Evolutionary conservation across 805 yeast species (phyloP).

Genomic region (Komagataella phaffii): DNA sequence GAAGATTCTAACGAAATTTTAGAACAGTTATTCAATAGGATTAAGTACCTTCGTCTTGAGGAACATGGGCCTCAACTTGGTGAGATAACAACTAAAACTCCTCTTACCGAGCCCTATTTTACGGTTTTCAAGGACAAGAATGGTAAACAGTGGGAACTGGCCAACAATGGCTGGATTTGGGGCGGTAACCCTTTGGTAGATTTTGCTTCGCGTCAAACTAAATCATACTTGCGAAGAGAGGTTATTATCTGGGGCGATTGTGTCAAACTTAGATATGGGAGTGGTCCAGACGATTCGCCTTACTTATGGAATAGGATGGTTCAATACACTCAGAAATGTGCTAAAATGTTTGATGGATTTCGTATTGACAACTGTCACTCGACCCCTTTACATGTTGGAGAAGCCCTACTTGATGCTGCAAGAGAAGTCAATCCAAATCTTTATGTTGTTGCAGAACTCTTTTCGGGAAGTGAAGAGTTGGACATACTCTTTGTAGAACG

Average conservation of each 20-base stretch:
- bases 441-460: constrained; percentile 88
- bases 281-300: constrained; percentile 70
- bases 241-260: constrained; percentile 98
- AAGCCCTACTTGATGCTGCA: constrained; percentile 76
- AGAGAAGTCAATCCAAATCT: constrained; percentile 73
- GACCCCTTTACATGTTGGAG: constrained; percentile 92
- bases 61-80: constrained; percentile 76
- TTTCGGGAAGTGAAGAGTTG: constrained; percentile 83
- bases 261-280: constrained; percentile 82
- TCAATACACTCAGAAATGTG: constrained; percentile 58
- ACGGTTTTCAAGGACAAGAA: constrained; percentile 46
- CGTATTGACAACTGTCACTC: constrained; percentile 94
- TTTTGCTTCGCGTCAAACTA: constrained; percentile 72
- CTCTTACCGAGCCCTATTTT: constrained; percentile 80
- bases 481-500: constrained; percentile 86
- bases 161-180: constrained; percentile 99
- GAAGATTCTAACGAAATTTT: constrained; percentile 53
- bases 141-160: constrained; percentile 59
- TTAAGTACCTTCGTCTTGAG: constrained; percentile 65
- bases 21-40: constrained; percentile 63
- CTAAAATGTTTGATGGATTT: constrained; percentile 70
- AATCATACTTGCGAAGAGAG: constrained; percentile 79
- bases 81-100: constrained; percentile 36
- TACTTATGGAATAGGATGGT: constrained; percentile 82
- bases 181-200: constrained; percentile 89